These are phyloP conservation scores for Calonectria fujianensis DNA, from an alignment of 2,329 filamentous ascomycete species.

Conservation along the genomic window DNA sequence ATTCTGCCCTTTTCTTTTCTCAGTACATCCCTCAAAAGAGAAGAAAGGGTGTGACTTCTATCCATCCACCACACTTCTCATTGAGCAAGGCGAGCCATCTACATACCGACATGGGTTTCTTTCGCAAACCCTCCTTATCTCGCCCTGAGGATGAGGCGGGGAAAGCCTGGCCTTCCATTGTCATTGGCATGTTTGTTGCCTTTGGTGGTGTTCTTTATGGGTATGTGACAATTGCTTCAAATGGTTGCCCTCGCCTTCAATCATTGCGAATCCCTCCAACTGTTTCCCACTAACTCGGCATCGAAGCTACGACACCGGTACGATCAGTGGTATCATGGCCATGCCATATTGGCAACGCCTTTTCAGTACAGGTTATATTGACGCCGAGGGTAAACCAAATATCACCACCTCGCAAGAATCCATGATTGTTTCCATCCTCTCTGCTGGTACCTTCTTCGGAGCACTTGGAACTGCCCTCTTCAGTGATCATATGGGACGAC, in stretches of 20 bases:
- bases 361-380: neutral
- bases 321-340: neutral
- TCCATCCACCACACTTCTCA: neutral
- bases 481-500: neutral
- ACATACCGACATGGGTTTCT: neutral
- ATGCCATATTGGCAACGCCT: conserved; percentile 8
- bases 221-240: neutral
- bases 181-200: neutral
- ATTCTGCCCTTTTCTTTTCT: neutral
- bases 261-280: too few relatives aligned
- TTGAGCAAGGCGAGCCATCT: neutral
- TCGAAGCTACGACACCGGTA: neutral
- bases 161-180: conserved; percentile 3
- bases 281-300: too few relatives aligned
- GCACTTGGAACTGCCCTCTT: neutral
- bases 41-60: neutral
- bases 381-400: neutral
- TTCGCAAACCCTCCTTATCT: neutral
- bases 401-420: conserved; percentile 2
- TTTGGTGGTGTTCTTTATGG: conserved; percentile 2
- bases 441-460: neutral
- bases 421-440: neutral
- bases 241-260: too few relatives aligned
- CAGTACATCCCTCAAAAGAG: neutral
- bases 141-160: neutral